A percentile compares a stretch with the other conserved stretches of the same genome.
Evolutionary conservation across 768 basidiomycete genomes (phyloP).

Genomic region (Trametes elegans): DNA sequence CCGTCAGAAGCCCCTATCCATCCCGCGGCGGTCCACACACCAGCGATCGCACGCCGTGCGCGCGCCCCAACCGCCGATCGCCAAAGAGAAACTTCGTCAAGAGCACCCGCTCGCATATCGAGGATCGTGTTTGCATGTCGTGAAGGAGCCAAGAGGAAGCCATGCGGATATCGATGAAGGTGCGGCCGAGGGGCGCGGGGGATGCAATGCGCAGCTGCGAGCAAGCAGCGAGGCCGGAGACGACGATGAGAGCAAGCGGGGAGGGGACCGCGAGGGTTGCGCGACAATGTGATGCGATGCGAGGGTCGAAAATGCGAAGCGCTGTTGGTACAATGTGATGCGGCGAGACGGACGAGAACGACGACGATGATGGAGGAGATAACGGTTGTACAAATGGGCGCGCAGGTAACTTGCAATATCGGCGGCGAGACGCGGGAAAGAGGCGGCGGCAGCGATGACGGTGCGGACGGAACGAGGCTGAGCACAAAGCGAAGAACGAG

Average conservation of each 20-base stretch:
- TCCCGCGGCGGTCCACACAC: too few species aligned
- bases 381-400: not conserved
- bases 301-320: too few species aligned
- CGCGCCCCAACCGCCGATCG: not conserved
- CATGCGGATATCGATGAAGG: not conserved
- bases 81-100: not conserved
- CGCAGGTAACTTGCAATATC: too few species aligned
- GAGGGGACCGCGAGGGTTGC: too few species aligned
- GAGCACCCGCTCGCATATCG: constrained; percentile 3
- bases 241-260: too few species aligned
- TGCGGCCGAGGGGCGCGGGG: not conserved
- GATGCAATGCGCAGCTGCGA: not conserved
- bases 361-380: not conserved
- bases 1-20: not conserved
- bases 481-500: constrained; percentile 9
- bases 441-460: not conserved
- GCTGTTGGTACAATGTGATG: too few species aligned
- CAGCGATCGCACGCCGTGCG: not conserved
- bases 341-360: not conserved
- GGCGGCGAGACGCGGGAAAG: not conserved
- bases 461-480: not conserved
- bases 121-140: not conserved
- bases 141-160: not conserved
- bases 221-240: not conserved
- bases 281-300: too few species aligned